Evolutionary conservation across 2,329 filamentous ascomycete species (phyloP), one percentile per base, ranked within the genome.

Genomic region (Diaporthe citri): DNA sequence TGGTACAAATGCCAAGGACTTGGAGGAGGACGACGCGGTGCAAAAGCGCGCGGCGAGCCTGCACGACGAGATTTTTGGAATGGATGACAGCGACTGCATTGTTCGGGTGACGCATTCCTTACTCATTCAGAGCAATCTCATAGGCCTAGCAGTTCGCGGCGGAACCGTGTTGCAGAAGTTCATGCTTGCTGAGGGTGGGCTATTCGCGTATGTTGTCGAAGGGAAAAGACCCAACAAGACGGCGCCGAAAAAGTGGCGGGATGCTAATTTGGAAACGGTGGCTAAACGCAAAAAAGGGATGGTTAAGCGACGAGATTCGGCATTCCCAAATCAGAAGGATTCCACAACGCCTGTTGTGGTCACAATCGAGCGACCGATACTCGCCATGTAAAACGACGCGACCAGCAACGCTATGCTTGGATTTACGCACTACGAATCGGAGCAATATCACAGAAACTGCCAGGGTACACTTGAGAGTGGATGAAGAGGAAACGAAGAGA

Each of bases 111-210:
- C 60, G 4, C 60, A 64, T 4, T 64, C 60, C 1, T 15, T 64
- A 17, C 60, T 64, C 41, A 64, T 46, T 2, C 60, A 6, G 43
- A 17, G 48, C 41, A 31, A 12, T 15, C 41, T 64, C 41, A 46
- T 1, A 15, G 8, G 0, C 17, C 39, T 46, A 0, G 60, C 3
- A 15, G 25, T 1, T 25, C 3, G 17, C 0, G 10, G 13, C 0
- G 25, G 1, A 46, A n/a, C 22, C 7, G 39, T 64, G 2, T 4
- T 64, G 25, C 3, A 34, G 2, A 31, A 4, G 0, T 64, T 64
- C 41, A 64, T 64, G 60, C 41, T 64, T 4, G 39, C 20, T 10
- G 60, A 64, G 41, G 60, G 59, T 12, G 59, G 59, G 5, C 10
- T 31, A 3, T 62, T 62, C 25, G 39, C 22, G 15, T 62, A 46